Percentiles rank a stretch among this genome's conserved stretches.
Evolutionary conservation across 208 protist genomes (phyloP).

Genomic region (Wallacemonas collosoma): DNA sequence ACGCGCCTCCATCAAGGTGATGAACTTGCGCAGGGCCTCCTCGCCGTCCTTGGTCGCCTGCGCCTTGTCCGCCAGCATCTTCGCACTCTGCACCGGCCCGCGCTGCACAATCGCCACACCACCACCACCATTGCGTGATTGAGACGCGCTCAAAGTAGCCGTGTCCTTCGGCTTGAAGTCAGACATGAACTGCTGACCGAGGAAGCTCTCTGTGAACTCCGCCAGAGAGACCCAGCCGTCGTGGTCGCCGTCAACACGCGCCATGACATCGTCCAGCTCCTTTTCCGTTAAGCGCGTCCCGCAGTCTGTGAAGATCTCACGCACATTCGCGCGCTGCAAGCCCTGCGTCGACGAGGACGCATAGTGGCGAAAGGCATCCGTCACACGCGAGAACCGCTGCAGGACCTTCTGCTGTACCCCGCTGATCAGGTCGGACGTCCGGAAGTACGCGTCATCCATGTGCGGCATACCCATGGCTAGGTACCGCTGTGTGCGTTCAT

Average conservation of each 20-base stretch:
- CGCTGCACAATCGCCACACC: conserved; percentile 35
- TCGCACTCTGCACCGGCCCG: conserved; percentile 49
- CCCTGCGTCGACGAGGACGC: conserved; percentile 58
- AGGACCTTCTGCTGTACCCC: conserved; percentile 61
- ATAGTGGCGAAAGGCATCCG: conserved; percentile 84
- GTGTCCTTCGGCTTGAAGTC: conserved; percentile 61
- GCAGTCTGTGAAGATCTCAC: conserved; percentile 58
- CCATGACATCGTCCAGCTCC: conserved; percentile 66
- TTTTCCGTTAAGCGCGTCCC: conserved; percentile 40
- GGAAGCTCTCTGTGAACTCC: conserved; percentile 83
- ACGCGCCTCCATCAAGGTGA: conserved; percentile 70
- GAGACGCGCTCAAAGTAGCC: conserved; percentile 8
- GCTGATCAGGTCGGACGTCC: conserved; percentile 60
- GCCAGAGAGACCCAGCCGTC: conserved; percentile 76
- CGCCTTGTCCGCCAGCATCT: conserved; percentile 31
- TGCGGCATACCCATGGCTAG: conserved; percentile 73
- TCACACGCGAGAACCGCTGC: conserved; percentile 64
- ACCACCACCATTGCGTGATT: conserved; percentile 20
- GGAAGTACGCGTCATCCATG: conserved; percentile 80
- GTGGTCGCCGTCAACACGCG: conserved; percentile 68
- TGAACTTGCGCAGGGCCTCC: conserved; percentile 69
- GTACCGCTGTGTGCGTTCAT: conserved; percentile 74
- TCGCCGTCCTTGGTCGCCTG: conserved; percentile 46
- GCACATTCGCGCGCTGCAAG: conserved; percentile 60
- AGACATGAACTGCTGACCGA: conserved; percentile 81